Evolutionary conservation across 257 asterid genomes (phyloP), one percentile per base, ranked within the genome.

Genomic region (Salvia hispanica): DNA sequence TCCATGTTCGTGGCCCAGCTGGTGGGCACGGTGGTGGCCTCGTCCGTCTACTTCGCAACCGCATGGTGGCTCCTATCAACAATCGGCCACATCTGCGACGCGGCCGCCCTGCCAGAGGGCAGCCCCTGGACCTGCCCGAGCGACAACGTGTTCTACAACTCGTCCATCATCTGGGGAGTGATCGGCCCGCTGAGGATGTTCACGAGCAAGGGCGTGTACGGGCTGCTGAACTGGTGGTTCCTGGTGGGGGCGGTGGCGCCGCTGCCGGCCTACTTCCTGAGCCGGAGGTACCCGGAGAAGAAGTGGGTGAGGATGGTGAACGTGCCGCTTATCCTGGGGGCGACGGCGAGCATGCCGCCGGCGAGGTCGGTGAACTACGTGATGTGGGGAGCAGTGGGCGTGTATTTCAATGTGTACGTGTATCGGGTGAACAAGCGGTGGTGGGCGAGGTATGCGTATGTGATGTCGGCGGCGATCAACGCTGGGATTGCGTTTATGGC

Each of bases 151-250:
- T 89, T 84, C 77, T 91, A 85, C 72, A 86, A 80, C 11, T 90
- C 98, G 6, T 87, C 98, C n/a, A 86, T 91, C 72, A 84, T 91
- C 64, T 91, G 98, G 98, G 98, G 98, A 2, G 81, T 91, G 14
- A 81, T 89, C 1, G 95, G 98, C 12, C 98, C 98, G 0, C 76
- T 72, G 0, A 71, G 87, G 2, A 85, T 89, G 78, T 91, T 91
- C 62, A 83, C 88, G 1, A 6, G 70, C 58, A 55, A 67, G 21
- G 98, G 96, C 0, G 78, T 86, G 16, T 91, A 91, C 58, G 78
- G 83, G 0, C 52, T 64, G 42, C 52, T 86, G 12, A 87, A 87
- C 51, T 87, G 94, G 93, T 74, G 83, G 80, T 91, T 91, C 85
- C 66, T 86, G 3, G 45, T 56, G 10, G 98, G 98, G 8, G 84